phyloP scores from a whole-genome alignment of 192 early-diverging fungal genomes.

The Ambispora gerdemannii region DNA sequence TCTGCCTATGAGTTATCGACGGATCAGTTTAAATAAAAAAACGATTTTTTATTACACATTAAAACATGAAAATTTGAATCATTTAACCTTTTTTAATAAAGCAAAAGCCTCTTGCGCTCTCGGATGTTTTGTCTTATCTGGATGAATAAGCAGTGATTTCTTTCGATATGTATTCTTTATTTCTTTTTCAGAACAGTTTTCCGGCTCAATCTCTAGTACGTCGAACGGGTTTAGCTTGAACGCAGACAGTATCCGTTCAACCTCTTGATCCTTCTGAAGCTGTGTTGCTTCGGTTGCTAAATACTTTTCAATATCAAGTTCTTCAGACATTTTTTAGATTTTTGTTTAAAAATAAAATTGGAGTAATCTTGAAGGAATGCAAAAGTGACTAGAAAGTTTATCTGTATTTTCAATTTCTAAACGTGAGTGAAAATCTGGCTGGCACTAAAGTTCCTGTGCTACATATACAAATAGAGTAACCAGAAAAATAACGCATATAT shows the following conservation, averaged over 20 bases:
- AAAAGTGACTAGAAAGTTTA: too few species aligned
- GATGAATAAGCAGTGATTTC: constrained; percentile 61
- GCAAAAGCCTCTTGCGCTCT: constrained; percentile 54
- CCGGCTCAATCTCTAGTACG: constrained; percentile 47
- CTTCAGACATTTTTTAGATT: constrained; percentile 25
- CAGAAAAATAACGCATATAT: too few species aligned
- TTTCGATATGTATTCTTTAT: constrained; percentile 57
- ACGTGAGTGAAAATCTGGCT: too few species aligned
- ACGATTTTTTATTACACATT: too few species aligned
- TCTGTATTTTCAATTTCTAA: too few species aligned
- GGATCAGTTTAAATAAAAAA: too few species aligned
- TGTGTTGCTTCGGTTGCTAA: constrained; percentile 44
- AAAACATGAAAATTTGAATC: too few species aligned
- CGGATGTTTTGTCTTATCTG: constrained; percentile 57
- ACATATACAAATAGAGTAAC: too few species aligned
- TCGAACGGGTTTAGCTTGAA: constrained; percentile 58
- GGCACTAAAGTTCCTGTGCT: too few species aligned
- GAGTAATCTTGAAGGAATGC: too few species aligned
- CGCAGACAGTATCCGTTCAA: constrained; percentile 52
- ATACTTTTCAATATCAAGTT: constrained; percentile 50
- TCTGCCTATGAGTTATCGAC: too few species aligned
- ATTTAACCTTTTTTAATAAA: constrained; percentile 51
- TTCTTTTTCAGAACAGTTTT: constrained; percentile 44
- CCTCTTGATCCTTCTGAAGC: constrained; percentile 55
- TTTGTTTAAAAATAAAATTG: too few species aligned